Evolutionary conservation across 1,284 basidiomycete species (phyloP), one percentile per base, ranked within the genome.

Genomic region (Ustilago sp.): DNA sequence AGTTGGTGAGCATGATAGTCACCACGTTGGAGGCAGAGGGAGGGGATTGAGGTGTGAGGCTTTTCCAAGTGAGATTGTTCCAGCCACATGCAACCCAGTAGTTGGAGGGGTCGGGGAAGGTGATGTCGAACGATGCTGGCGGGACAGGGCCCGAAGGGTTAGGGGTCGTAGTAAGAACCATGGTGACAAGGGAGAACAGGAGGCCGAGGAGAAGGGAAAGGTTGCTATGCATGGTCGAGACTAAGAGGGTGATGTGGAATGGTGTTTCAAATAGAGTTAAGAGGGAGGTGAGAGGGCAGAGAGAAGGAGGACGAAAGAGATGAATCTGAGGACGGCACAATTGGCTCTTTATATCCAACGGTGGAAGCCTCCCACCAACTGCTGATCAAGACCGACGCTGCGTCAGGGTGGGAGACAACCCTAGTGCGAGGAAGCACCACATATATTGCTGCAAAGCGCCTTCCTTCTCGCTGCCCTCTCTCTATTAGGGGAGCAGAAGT

Each of bases 61-160:
- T 31, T 3, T 58, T 67, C 70, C 70, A 77, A 4, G 63, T 60
- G 54, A 77, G 54, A 19, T 64, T 65, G 61, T 77, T 77, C 66
- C 67, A 72, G 1, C 70, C 69, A 23, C 74, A 77, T 3, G 74
- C 66, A 23, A 77, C 74, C 74, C 74, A 77, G 67, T 77, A 73
- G 50, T 69, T 41, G 15, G 74, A 38, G 4, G 70, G 43, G n/a
- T 34, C 28, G 28, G 74, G 74, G 41, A 77, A 73, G 31, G 60
- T 64, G 36, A 77, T 13, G 2, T 77, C 58, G 28, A 63, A 69
- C 0, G 55, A 56, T 0, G 36, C 35, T 13, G 51, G 56, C 0
- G 36, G 32, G 15, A 47, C 41, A 4, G 51, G 12, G 13, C 36
- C 17, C n/a, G 48, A n/a, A 9, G n/a, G 31, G 48, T 15, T 12